Conservation (phyloP, 164 flowering plant genomes). For the Magnolia sinica region DNA sequence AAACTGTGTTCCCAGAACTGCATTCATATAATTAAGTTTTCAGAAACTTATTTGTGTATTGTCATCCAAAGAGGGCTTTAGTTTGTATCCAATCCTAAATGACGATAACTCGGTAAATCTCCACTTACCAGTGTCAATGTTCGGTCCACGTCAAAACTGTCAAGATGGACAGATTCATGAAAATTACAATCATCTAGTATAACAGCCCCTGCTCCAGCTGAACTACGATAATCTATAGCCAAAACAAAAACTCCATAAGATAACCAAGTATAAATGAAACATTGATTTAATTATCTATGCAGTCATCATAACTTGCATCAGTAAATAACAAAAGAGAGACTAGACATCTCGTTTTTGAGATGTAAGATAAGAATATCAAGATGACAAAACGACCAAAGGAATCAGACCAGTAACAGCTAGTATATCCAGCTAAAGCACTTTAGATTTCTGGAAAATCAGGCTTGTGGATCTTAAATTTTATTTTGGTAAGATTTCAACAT, state of each 20-base stretch:
- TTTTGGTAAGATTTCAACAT: not conserved
- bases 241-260: not conserved
- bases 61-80: too few relatives aligned
- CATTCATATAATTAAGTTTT: too few relatives aligned
- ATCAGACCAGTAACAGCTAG: not conserved
- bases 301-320: not conserved
- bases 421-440: not conserved
- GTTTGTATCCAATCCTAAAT: not conserved
- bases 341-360: not conserved
- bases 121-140: constrained; percentile 75
- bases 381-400: not conserved
- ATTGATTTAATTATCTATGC: not conserved
- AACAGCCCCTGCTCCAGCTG: constrained; percentile 78
- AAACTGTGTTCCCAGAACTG: too few relatives aligned
- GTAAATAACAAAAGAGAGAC: not conserved
- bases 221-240: constrained; percentile 65
- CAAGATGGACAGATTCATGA: constrained; percentile 96
- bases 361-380: not conserved
- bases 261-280: not conserved
- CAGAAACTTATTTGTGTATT: too few relatives aligned
- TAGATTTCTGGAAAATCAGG: not conserved
- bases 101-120: not conserved
- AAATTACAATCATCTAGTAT: constrained; percentile 94
- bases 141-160: constrained; percentile 83
- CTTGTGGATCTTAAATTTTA: not conserved